Evolutionary conservation across 2,329 filamentous ascomycete genomes (phyloP), one percentile per base, ranked within the genome.

Genomic region (Trichoderma arundinaceum): DNA sequence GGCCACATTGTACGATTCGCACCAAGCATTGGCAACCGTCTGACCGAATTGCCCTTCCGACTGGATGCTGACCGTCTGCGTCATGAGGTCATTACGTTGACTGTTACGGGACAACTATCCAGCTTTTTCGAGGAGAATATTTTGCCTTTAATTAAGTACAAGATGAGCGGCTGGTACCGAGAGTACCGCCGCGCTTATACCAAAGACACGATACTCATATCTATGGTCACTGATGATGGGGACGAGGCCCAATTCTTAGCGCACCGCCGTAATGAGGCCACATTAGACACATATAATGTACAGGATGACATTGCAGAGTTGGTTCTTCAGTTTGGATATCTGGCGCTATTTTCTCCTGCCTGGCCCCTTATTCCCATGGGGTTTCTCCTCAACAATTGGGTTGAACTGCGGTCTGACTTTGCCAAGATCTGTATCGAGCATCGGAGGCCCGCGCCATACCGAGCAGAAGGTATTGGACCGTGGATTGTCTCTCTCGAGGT

Each of bases 381-480:
- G 0, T 93, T 92, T 74, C 79, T 92, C 13, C 77, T 91, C 73
- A 92, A 92, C 76, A 90, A 92, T 77, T 91, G 90, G 89, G 79
- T 93, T 64, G 90, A 93, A 75, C 82, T 93, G 9, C 88, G 90
- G 9, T 89, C 90, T 2, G 90, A 93, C 71, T 90, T 91, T 52
- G 85, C 91, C 77, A 93, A 92, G 72, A 90, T 93, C 64, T 91
- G 88, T 68, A 81, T 88, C 28, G 89, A 92, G 72, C 90, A 90
- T 79, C 88, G 89, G 68, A 86, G 91, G 1, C 91, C 90, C 0
- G 85, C 83, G 0, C 90, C 90, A 0, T 84, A 85, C 69, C 87
- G 90, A 6, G 84, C 88, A 0, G 90, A 92, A 72, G 89, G 88
- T 4, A 92, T 93, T 68, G 90, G 90, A 0, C 90, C 90, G 0